Conservation (phyloP, 345 rosid genomes). For the Eucalyptus cloeziana region DNA sequence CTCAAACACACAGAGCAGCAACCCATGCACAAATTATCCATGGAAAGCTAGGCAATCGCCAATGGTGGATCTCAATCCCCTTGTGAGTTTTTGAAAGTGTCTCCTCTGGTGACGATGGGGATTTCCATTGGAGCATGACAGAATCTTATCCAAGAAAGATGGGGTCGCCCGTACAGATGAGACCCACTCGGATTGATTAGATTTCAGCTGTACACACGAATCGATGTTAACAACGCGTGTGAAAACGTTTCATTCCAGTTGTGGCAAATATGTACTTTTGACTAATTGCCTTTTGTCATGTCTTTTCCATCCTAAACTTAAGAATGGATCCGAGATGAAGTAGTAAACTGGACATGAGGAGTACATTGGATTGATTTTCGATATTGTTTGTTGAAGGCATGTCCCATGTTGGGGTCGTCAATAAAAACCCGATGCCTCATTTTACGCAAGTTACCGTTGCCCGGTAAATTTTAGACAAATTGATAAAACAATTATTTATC, state of each 20-base stretch:
- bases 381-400: neutral
- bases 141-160: neutral
- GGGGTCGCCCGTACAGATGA: too few species aligned
- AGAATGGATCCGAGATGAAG: neutral
- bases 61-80: neutral
- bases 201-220: neutral
- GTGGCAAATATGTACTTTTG: neutral
- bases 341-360: neutral
- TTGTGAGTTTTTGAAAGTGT: neutral
- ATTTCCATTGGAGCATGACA: neutral
- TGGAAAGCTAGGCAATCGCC: neutral
- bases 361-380: neutral
- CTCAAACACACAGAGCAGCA: neutral
- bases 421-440: neutral
- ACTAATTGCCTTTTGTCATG: neutral
- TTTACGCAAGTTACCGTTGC: accelerated
- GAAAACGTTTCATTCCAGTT: neutral
- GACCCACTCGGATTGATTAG: neutral
- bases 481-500: neutral
- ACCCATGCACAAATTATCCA: neutral
- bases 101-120: neutral
- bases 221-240: neutral
- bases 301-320: neutral
- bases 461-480: neutral
- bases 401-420: neutral